These are phyloP conservation scores for Solanum hybrid DNA, from an alignment of 305 asterid genomes.

Conservation along the genomic window DNA sequence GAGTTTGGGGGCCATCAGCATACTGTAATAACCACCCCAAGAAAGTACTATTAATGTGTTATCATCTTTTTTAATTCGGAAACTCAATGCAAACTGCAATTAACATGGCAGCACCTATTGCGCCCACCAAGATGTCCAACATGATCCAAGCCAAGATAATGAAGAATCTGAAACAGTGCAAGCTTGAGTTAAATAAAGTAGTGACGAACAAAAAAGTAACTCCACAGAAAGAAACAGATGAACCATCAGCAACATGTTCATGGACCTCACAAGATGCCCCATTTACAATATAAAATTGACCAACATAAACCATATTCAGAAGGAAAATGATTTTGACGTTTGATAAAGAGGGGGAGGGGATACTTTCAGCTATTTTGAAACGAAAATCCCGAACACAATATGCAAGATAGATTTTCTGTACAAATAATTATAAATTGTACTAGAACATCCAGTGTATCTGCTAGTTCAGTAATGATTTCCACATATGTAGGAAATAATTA, in stretches of 20 bases:
- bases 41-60: neutral
- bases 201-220: neutral
- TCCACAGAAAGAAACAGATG: conserved; percentile 4
- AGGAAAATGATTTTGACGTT: neutral
- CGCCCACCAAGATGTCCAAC: conserved; percentile 92
- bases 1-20: conserved; percentile 66
- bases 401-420: neutral
- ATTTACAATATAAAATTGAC: neutral
- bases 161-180: conserved; percentile 63
- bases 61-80: neutral
- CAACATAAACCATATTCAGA: neutral
- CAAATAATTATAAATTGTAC: neutral
- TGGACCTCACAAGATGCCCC: neutral
- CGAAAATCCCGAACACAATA: neutral
- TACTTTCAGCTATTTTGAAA: neutral
- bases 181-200: conserved; percentile 12
- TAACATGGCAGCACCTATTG: conserved; percentile 39
- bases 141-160: conserved; percentile 92
- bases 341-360: neutral
- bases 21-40: conserved; percentile 24
- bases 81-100: neutral
- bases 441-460: neutral
- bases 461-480: neutral
- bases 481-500: neutral
- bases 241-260: neutral